Conservation (phyloP, 2,329 filamentous ascomycete genomes). For the Verticillium klebahnii region DNA sequence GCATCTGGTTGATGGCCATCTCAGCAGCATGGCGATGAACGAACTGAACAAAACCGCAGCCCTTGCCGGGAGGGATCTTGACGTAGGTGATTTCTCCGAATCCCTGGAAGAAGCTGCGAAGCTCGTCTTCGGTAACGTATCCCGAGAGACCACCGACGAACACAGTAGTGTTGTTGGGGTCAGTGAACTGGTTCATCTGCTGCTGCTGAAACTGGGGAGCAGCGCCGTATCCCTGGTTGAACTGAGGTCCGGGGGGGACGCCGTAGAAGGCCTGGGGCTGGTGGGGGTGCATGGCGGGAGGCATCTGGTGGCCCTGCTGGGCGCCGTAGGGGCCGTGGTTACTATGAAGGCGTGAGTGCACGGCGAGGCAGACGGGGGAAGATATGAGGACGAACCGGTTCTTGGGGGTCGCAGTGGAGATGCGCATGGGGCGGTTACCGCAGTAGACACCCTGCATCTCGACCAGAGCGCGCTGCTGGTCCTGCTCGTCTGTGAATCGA, state of each 20-base stretch:
- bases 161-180: constrained; percentile 98
- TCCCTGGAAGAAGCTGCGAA: constrained; percentile 99
- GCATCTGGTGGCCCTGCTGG: constrained; percentile 33
- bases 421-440: constrained; percentile 97
- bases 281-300: constrained; percentile 28
- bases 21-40: constrained; percentile 97
- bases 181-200: constrained; percentile 97
- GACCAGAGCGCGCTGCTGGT: constrained; percentile 90
- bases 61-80: constrained; percentile 99
- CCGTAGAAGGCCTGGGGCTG: constrained; percentile 32
- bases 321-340: constrained; percentile 33
- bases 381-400: constrained; percentile 53
- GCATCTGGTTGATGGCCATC: constrained; percentile 99
- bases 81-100: constrained; percentile 99
- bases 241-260: constrained; percentile 13
- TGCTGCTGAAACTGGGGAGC: constrained; percentile 5
- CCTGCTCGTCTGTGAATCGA: constrained; percentile 89
- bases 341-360: constrained; percentile 2
- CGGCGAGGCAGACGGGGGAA: neutral
- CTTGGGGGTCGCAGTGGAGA: constrained; percentile 96
- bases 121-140: constrained; percentile 97
- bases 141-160: constrained; percentile 96
- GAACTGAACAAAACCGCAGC: constrained; percentile 98
- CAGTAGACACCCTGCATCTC: constrained; percentile 99
- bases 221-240: constrained; percentile 4